Percentiles rank a stretch among this genome's conserved stretches.
phyloP scores from a whole-genome alignment of 2,329 filamentous ascomycete species.

The Xylaria sp. region DNA sequence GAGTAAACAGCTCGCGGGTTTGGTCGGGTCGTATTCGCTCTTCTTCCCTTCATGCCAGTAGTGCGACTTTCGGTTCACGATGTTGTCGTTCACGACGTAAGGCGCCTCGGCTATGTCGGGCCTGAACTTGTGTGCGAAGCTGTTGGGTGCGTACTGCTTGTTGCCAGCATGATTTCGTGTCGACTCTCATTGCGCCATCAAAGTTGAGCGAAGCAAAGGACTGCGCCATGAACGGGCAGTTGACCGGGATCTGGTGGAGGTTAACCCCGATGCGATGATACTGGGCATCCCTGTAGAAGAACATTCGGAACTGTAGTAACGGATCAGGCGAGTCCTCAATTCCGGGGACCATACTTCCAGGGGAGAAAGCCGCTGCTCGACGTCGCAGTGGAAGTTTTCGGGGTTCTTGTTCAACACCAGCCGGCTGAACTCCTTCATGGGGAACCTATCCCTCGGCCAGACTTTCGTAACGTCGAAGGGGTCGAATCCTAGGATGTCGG shows the following conservation, averaged over 20 bases:
- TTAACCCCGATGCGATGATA: conserved; percentile 59
- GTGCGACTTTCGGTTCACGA: conserved; percentile 58
- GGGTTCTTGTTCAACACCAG: conserved; percentile 68
- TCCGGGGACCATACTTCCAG: conserved; percentile 56
- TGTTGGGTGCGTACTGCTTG: conserved; percentile 58
- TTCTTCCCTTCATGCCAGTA: conserved; percentile 60
- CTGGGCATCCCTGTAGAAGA: conserved; percentile 57
- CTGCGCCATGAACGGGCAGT: conserved; percentile 49
- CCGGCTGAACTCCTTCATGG: conserved; percentile 64
- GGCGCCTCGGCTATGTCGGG: conserved; percentile 57
- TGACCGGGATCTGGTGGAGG: conserved; percentile 54
- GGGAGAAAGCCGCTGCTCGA: conserved; percentile 59
- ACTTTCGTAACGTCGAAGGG: conserved; percentile 75
- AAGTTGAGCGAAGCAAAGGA: conserved; percentile 54
- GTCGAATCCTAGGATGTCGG: too few species aligned
- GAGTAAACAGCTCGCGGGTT: conserved; percentile 53
- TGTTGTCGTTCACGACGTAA: conserved; percentile 54
- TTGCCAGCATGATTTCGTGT: conserved; percentile 54
- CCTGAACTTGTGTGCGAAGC: conserved; percentile 57
- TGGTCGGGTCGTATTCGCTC: conserved; percentile 59
- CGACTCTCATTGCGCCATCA: conserved; percentile 54
- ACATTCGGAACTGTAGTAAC: conserved; percentile 55
- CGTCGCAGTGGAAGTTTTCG: conserved; percentile 49
- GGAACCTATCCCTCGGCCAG: conserved; percentile 69
- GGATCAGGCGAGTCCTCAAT: conserved; percentile 55